Conservation (phyloP, 2,329 filamentous ascomycete species). For the Fusarium napiforme region DNA sequence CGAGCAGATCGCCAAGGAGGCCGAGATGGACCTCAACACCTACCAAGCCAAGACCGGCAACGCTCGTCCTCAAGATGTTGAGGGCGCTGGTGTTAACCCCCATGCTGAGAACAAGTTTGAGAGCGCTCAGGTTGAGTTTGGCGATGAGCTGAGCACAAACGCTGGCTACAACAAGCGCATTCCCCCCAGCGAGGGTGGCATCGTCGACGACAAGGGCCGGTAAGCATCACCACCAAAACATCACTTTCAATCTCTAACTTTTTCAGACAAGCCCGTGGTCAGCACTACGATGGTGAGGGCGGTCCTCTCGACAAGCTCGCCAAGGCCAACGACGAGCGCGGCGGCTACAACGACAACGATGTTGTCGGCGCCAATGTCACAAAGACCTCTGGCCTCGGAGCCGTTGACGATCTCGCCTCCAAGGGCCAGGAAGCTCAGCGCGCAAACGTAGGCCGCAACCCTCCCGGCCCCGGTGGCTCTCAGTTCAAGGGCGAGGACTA, state of each 20-base stretch:
- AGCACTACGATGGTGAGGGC: slow-evolving; percentile 57
- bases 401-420: slow-evolving; percentile 45
- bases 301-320: slow-evolving; percentile 56
- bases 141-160: slow-evolving; percentile 58
- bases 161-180: slow-evolving; percentile 58
- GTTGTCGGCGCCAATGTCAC: slow-evolving; percentile 44
- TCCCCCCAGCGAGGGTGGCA: slow-evolving; percentile 57
- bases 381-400: slow-evolving; percentile 39
- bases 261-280: slow-evolving; percentile 55
- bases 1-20: slow-evolving; percentile 56
- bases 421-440: slow-evolving; percentile 53
- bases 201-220: slow-evolving; percentile 57
- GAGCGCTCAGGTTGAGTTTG: slow-evolving; percentile 47
- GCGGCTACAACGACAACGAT: slow-evolving; percentile 54
- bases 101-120: slow-evolving; percentile 57
- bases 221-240: slow-evolving; percentile 39
- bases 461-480: slow-evolving; percentile 50
- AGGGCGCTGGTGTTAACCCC: slow-evolving; percentile 57
- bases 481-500: slow-evolving; percentile 56
- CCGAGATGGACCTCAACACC: slow-evolving; percentile 60
- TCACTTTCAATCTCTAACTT: slow-evolving; percentile 17
- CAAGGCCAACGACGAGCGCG: slow-evolving; percentile 40
- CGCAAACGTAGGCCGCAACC: slow-evolving; percentile 52
- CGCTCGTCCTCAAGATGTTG: slow-evolving; percentile 51
- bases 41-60: slow-evolving; percentile 60